Evolutionary conservation across 805 yeast genomes (phyloP).

Genomic region (Candida patagonica): DNA sequence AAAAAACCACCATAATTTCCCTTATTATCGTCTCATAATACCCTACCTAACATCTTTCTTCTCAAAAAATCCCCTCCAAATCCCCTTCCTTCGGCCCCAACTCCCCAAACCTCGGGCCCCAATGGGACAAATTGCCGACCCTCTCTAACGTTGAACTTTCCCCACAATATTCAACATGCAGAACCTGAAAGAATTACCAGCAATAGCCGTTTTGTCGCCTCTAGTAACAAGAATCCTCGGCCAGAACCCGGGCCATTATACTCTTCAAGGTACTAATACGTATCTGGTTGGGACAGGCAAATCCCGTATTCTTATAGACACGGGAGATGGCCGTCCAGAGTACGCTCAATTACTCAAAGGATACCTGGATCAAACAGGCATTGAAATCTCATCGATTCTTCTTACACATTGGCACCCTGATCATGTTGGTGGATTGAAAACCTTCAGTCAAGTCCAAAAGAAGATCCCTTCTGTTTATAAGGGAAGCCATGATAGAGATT

Average conservation of each 20-base stretch:
- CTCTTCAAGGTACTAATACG: constrained; percentile 33
- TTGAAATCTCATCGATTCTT: constrained; percentile 22
- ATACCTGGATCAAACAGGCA: constrained; percentile 18
- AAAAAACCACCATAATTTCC: not conserved
- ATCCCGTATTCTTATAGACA: constrained; percentile 27
- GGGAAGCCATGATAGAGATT: not conserved
- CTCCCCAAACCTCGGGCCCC: too few species aligned
- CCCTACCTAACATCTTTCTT: too few species aligned
- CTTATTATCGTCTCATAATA: too few species aligned
- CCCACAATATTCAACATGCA: too few species aligned
- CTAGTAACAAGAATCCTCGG: constrained; percentile 29
- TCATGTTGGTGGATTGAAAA: constrained; percentile 25
- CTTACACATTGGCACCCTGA: constrained; percentile 32
- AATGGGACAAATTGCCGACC: too few species aligned
- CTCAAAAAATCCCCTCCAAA: too few species aligned
- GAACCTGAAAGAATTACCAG: not conserved
- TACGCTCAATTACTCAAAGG: constrained; percentile 18
- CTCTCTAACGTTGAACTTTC: too few species aligned
- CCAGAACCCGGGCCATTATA: constrained; percentile 29
- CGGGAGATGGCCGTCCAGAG: constrained; percentile 28
- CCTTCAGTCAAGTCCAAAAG: constrained; percentile 9
- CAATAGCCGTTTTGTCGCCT: constrained; percentile 24
- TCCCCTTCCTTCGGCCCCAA: too few species aligned
- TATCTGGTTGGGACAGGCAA: constrained; percentile 29
- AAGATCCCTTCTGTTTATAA: not conserved